phyloP scores from a whole-genome alignment of 1,284 basidiomycete species.

The Pascua guehoae region DNA sequence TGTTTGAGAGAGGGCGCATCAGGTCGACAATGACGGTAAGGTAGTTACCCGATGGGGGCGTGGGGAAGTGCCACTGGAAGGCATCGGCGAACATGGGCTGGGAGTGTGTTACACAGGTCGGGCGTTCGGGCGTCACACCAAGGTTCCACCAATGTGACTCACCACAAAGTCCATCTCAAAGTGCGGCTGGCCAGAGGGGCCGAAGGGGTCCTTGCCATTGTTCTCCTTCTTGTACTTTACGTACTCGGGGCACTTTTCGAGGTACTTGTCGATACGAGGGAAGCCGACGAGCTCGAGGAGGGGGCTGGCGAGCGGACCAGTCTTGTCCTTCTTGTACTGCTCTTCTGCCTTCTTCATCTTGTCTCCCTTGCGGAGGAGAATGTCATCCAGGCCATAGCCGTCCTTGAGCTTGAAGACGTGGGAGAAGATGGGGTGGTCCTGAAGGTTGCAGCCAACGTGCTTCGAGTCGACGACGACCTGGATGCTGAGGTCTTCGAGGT shows the following conservation, averaged over 20 bases:
- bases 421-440: conserved; percentile 56
- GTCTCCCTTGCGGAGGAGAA: conserved; percentile 4
- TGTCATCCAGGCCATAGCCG: conserved; percentile 14
- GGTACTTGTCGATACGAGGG: conserved; percentile 13
- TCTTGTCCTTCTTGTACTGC: conserved; percentile 10
- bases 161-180: conserved; percentile 17
- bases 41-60: conserved; percentile 8
- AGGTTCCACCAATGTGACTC: neutral
- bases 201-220: conserved; percentile 15
- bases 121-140: no score
- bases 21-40: conserved; percentile 17
- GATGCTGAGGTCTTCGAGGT: conserved; percentile 16
- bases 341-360: neutral
- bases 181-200: conserved; percentile 15
- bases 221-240: conserved; percentile 14
- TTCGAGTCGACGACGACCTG: conserved; percentile 38
- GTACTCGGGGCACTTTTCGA: conserved; percentile 7
- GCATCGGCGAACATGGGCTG: conserved; percentile 6
- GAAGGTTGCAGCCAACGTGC: conserved; percentile 70
- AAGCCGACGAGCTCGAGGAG: conserved; percentile 16
- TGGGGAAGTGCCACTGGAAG: conserved; percentile 16
- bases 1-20: conserved; percentile 13
- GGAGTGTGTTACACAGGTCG: neutral
- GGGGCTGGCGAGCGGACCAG: conserved; percentile 3
- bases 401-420: conserved; percentile 20